Conservation (phyloP, 2,329 filamentous ascomycete species). For the Salinomyces thailandicus region DNA sequence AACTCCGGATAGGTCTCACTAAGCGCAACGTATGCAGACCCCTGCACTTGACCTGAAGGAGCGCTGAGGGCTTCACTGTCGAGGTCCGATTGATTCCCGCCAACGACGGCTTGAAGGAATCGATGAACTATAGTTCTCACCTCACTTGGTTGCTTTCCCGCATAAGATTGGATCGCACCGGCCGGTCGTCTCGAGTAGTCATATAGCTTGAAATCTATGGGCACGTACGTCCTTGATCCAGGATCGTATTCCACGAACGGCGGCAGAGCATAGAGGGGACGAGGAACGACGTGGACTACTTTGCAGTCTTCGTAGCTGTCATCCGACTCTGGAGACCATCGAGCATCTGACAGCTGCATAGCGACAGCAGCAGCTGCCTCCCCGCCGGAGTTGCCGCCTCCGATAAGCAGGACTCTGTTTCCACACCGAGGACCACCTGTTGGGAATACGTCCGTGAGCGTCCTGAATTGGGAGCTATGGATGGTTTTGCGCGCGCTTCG, state of each 20-base stretch:
- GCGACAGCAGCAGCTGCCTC: constrained; percentile 67
- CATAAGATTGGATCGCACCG: constrained; percentile 49
- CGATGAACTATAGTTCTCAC: constrained; percentile 25
- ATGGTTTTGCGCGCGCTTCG: constrained; percentile 36
- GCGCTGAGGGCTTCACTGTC: constrained; percentile 16
- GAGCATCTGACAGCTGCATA: constrained; percentile 55
- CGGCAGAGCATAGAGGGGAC: constrained; percentile 63
- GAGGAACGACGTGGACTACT: constrained; percentile 58
- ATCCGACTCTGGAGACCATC: constrained; percentile 38
- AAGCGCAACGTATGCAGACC: constrained; percentile 53
- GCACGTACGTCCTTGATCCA: constrained; percentile 48
- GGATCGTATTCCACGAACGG: constrained; percentile 33
- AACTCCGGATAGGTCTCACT: constrained; percentile 65
- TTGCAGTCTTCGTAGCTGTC: constrained; percentile 34
- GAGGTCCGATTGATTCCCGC: constrained; percentile 34
- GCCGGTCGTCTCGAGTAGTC: constrained; percentile 54
- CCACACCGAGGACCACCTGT: constrained; percentile 17
- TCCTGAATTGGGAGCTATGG: constrained; percentile 59
- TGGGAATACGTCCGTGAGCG: constrained; percentile 32
- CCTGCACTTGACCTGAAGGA: constrained; percentile 7
- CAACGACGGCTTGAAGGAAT: constrained; percentile 28
- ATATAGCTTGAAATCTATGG: constrained; percentile 62
- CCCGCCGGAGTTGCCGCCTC: constrained; percentile 72
- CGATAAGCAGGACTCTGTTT: constrained; percentile 61
- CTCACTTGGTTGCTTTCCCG: constrained; percentile 53